phyloP scores from a whole-genome alignment of 306 rosid species.

The Corylus americana region DNA sequence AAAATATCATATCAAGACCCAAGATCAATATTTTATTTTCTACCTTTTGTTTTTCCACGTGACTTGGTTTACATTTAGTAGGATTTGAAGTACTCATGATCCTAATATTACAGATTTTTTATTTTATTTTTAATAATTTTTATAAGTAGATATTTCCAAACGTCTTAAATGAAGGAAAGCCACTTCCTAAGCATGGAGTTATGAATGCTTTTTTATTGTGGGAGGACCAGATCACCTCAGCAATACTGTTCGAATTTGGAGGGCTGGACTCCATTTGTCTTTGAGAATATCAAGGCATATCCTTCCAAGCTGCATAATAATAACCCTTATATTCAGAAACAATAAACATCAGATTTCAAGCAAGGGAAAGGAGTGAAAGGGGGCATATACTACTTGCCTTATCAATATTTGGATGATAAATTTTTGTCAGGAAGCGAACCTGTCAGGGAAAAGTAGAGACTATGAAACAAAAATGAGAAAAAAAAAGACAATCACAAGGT shows the following conservation, averaged over 20 bases:
- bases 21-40: neutral
- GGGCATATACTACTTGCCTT: conserved; percentile 52
- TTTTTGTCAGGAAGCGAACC: conserved; percentile 97
- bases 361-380: conserved; percentile 5
- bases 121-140: neutral
- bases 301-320: conserved; percentile 74
- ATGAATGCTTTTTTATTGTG: neutral
- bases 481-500: neutral
- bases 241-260: conserved; percentile 87
- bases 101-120: neutral
- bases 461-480: neutral
- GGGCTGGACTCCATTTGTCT: conserved; percentile 94
- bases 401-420: conserved; percentile 96
- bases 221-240: conserved; percentile 49
- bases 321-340: conserved; percentile 6
- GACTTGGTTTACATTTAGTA: neutral
- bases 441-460: conserved; percentile 30
- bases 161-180: neutral
- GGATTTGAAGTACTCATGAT: neutral
- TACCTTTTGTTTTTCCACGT: neutral
- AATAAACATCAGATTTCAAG: neutral
- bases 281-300: conserved; percentile 92
- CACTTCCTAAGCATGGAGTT: neutral
- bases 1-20: neutral
- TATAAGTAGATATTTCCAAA: neutral